phyloP scores from a whole-genome alignment of 805 yeast species.

The Nakazawaea ambrosiae region DNA sequence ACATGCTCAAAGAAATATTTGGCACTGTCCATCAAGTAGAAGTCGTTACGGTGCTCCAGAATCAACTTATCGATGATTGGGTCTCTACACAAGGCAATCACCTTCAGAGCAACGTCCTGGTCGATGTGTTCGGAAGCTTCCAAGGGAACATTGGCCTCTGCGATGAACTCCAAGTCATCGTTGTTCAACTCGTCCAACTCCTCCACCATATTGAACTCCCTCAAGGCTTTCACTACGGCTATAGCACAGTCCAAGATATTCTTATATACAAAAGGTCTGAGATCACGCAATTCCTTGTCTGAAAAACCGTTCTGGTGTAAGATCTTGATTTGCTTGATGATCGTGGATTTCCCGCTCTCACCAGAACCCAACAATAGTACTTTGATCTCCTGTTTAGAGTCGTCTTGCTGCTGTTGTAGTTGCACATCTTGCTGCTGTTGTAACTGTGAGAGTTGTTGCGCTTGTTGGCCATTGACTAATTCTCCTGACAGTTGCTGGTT shows the following conservation, averaged over 20 bases:
- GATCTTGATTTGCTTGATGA: constrained; percentile 76
- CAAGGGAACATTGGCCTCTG: constrained; percentile 41
- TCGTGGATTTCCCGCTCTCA: constrained; percentile 76
- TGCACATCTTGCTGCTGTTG: not conserved
- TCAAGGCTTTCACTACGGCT: constrained; percentile 60
- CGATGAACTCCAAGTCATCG: constrained; percentile 35
- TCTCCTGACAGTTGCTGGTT: not conserved
- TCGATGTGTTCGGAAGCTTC: constrained; percentile 50
- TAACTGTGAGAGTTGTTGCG: not conserved
- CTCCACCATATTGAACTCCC: constrained; percentile 36
- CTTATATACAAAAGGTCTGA: constrained; percentile 71
- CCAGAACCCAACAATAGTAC: constrained; percentile 84
- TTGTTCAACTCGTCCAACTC: constrained; percentile 25
- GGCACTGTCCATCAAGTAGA: constrained; percentile 84
- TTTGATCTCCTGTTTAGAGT: constrained; percentile 47
- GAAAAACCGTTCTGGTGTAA: constrained; percentile 67
- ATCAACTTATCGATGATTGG: constrained; percentile 53
- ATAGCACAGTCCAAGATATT: constrained; percentile 75
- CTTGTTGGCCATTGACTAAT: not conserved
- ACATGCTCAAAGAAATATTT: constrained; percentile 66
- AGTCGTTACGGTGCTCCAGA: constrained; percentile 55
- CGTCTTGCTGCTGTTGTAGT: not conserved
- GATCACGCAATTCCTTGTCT: constrained; percentile 64
- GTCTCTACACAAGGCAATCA: constrained; percentile 46
- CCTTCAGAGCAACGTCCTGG: constrained; percentile 37